Base-by-base conservation (phyloP, 306 rosid species). In the Trichosanthes truncata region DNA sequence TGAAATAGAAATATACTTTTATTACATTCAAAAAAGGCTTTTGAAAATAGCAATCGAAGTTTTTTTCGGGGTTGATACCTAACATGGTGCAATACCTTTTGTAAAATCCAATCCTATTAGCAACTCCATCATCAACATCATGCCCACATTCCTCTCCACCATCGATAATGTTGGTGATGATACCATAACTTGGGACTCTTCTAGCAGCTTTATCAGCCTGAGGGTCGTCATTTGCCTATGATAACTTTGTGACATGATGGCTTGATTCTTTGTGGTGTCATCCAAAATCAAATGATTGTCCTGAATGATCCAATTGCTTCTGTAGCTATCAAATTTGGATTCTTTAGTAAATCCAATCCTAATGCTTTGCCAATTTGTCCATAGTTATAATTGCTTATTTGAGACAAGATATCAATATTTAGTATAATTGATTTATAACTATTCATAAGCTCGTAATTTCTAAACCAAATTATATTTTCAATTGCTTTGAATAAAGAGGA, bases 271-370 rank as follows among this genome's bases (percentile, higher is more conserved):
- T 89, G 91, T 13, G 89, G 63, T 8, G 92, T 91, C 93, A 91
- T 89, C 96, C 96, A 91, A 53, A 91, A 91, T 93, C 93, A 91
- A 13, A 91, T 9, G 8, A 92, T 92, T 7, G 93, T 81, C 77
- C 84, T 91, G 84, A 91, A 91, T 12, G 96, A 82, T 8, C 89
- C 78, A 0, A 55, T 61, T 5, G 93, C 65, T 31, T 88, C 74
- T 6, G 88, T 78, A 4, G 91, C 83, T 0, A 91, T 92, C 7
- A 88, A 78, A 55, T 89, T 89, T 0, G 96, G 96, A 67, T 88
- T 79, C 80, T 85, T 89, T 12, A 88, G 25, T 20, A 91, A 72
- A 63, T 89, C 85, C 76, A 35, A 55, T 1, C 56, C 59, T 0
- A 89, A 77, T 3, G 85, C 89, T 26, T 55, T 38, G 26, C 96